Percentiles rank a stretch among this genome's conserved stretches.
These are phyloP conservation scores for Thalassiosira profunda DNA, from an alignment of 108 stramenopile species.

Conservation along the genomic window DNA sequence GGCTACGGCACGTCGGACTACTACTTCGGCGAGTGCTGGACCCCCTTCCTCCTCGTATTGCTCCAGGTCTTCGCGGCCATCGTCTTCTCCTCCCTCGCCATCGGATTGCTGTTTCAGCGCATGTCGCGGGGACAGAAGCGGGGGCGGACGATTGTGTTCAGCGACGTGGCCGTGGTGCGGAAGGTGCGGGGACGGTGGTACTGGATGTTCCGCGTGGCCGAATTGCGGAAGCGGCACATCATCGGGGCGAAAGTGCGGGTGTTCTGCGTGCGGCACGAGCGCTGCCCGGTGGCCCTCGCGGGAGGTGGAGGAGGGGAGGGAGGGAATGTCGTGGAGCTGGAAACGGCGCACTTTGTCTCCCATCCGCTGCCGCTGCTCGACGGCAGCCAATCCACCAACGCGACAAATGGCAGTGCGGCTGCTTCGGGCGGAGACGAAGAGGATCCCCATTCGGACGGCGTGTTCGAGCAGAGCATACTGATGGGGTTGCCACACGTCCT, in stretches of 20 bases:
- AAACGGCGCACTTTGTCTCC: conserved; percentile 44
- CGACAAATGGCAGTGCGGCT: background rate
- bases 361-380: conserved; percentile 38
- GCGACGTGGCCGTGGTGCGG: conserved; percentile 85
- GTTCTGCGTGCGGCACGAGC: conserved; percentile 90
- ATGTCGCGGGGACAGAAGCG: conserved; percentile 90
- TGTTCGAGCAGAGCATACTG: conserved; percentile 72
- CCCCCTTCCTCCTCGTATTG: conserved; percentile 85
- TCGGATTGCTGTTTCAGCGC: conserved; percentile 94
- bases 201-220: conserved; percentile 96
- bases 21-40: conserved; percentile 93
- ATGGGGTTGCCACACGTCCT: conserved; percentile 96
- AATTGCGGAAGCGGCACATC: conserved; percentile 92
- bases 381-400: conserved; percentile 11
- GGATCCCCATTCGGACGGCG: conserved; percentile 33
- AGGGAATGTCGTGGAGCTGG: conserved; percentile 27
- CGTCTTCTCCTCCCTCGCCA: conserved; percentile 90
- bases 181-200: conserved; percentile 79
- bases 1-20: conserved; percentile 96
- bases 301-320: conserved; percentile 52
- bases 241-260: conserved; percentile 93
- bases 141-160: conserved; percentile 91
- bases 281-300: conserved; percentile 42
- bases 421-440: background rate
- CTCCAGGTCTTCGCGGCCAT: conserved; percentile 88